Evolutionary conservation across 2,329 filamentous ascomycete genomes (phyloP).

Genomic region (Elsinoe arachidis): DNA sequence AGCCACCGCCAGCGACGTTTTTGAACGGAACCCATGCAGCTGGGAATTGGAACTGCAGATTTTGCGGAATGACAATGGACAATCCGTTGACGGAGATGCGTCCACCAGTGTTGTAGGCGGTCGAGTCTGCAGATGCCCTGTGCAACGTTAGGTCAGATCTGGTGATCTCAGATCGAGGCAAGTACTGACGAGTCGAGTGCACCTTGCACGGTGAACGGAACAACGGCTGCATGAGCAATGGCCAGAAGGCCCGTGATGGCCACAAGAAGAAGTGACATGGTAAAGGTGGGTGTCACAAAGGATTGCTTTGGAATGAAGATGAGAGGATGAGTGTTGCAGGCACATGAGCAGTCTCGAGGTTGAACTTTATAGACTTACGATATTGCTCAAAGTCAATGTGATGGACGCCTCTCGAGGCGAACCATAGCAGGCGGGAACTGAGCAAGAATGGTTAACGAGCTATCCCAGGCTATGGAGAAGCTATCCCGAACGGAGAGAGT

Average conservation of each 20-base stretch:
- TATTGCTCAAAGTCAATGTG: not conserved
- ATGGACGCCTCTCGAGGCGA: not conserved
- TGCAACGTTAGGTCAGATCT: not conserved
- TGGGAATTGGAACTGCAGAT: conserved; percentile 43
- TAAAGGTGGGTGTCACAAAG: not conserved
- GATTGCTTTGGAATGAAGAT: not conserved
- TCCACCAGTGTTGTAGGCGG: conserved; percentile 38
- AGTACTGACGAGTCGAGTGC: conserved; percentile 3
- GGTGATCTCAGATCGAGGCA: not conserved
- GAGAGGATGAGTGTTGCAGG: not conserved
- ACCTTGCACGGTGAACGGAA: conserved; percentile 2
- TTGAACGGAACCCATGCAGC: conserved; percentile 38
- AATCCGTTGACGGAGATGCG: conserved; percentile 39
- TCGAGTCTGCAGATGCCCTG: conserved; percentile 4
- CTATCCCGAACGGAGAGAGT: not conserved
- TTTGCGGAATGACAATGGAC: conserved; percentile 40
- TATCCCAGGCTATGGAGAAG: not conserved
- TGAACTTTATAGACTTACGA: not conserved
- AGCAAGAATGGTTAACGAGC: not conserved
- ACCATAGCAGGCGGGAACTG: not conserved
- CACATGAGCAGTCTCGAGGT: not conserved
- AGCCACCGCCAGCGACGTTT: conserved; percentile 22
- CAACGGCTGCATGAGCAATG: conserved; percentile 2
- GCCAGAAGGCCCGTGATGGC: not conserved
- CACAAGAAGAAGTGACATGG: not conserved